Percentiles rank a stretch among this genome's conserved stretches.
These are phyloP conservation scores for Calvatia gigantea DNA, from an alignment of 768 basidiomycete species.

Conservation along the genomic window DNA sequence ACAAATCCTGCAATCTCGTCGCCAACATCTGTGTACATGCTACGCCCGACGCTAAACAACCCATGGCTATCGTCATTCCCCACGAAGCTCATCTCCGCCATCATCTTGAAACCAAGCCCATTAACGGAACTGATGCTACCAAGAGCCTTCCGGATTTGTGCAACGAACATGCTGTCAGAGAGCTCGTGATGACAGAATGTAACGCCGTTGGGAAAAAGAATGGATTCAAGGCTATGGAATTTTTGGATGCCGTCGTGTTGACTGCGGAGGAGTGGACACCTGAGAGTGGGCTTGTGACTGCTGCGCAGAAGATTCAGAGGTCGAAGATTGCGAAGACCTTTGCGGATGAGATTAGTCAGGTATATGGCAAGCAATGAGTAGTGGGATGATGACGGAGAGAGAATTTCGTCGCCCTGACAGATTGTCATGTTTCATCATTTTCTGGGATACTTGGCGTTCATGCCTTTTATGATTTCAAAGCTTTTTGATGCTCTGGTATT, in stretches of 20 bases:
- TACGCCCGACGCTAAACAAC: slow-evolving; percentile 68
- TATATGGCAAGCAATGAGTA: slow-evolving; percentile 2
- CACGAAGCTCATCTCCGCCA: slow-evolving; percentile 76
- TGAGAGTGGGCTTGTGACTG: slow-evolving; percentile 80
- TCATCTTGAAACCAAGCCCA: slow-evolving; percentile 29
- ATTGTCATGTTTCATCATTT: not conserved
- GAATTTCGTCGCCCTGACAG: not conserved
- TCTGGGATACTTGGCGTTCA: not conserved
- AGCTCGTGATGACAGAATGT: slow-evolving; percentile 70
- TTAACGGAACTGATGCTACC: slow-evolving; percentile 33
- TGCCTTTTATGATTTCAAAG: not conserved
- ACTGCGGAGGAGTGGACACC: slow-evolving; percentile 91
- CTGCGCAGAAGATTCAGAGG: slow-evolving; percentile 37
- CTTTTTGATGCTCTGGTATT: not conserved
- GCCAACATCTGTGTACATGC: slow-evolving; percentile 85
- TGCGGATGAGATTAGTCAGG: slow-evolving; percentile 26
- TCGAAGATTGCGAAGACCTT: slow-evolving; percentile 31
- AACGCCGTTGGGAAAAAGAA: slow-evolving; percentile 82
- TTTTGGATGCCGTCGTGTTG: slow-evolving; percentile 72
- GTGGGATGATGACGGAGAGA: not conserved
- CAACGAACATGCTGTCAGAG: slow-evolving; percentile 47
- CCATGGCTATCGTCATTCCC: slow-evolving; percentile 83
- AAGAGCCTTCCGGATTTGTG: slow-evolving; percentile 54
- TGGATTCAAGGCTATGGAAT: slow-evolving; percentile 77
- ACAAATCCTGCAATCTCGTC: slow-evolving; percentile 80